Percentiles rank a stretch among this genome's conserved stretches.
Conservation (phyloP, 176 grass and related monocot genomes). For the Aegilops longissima region DNA sequence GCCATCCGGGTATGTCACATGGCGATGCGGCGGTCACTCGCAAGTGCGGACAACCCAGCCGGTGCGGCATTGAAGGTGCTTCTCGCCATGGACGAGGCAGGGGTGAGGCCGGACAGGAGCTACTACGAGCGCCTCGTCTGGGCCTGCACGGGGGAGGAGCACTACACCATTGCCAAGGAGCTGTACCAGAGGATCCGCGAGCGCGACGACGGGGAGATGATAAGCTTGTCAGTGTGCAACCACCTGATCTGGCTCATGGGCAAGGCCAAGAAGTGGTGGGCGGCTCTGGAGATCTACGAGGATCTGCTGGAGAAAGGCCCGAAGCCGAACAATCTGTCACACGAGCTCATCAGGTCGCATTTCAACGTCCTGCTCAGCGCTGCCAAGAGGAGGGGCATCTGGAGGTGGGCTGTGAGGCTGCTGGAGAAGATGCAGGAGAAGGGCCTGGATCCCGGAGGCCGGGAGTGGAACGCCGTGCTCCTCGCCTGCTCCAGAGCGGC, state of each 20-base stretch:
- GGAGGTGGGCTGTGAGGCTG: conserved; percentile 69
- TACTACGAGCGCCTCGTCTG: conserved; percentile 71
- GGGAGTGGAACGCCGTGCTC: conserved; percentile 88
- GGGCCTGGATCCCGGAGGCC: conserved; percentile 61
- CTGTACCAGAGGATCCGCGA: conserved; percentile 74
- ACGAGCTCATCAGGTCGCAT: conserved; percentile 71
- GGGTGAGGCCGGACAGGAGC: conserved; percentile 23
- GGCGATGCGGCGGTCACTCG: conserved; percentile 58
- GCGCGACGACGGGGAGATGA: conserved; percentile 35
- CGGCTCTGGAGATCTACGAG: conserved; percentile 86
- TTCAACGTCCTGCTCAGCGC: conserved; percentile 73
- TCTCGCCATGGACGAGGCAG: conserved; percentile 55
- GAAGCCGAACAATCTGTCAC: conserved; percentile 76
- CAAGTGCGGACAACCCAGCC: conserved; percentile 40
- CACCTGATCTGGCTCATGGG: conserved; percentile 90
- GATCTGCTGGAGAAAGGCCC: conserved; percentile 78
- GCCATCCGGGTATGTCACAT: conserved; percentile 43
- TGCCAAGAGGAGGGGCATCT: conserved; percentile 68
- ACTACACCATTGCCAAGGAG: conserved; percentile 75
- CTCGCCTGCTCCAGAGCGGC: conserved; percentile 82
- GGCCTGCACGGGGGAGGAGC: conserved; percentile 69
- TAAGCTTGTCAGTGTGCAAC: conserved; percentile 81
- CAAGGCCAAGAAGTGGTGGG: conserved; percentile 95
- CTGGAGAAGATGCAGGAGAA: conserved; percentile 93
- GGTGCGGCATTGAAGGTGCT: conserved; percentile 62